phyloP scores from a whole-genome alignment of 129 eudicot species.

The Dittrichia graveolens region DNA sequence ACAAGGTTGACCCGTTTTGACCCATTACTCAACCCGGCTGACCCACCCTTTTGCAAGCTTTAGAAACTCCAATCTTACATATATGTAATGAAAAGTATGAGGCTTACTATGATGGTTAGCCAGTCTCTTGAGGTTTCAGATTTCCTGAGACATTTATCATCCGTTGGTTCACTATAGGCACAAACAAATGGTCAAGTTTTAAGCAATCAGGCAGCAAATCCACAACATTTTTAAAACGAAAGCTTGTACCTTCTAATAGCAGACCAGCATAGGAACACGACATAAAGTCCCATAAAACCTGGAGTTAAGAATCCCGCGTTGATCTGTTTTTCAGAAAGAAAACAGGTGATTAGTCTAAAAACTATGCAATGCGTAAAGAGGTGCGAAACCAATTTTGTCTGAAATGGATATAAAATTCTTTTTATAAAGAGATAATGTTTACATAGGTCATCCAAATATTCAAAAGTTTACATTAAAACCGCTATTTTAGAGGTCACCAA shows the following conservation, averaged over 20 bases:
- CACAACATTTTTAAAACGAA: background rate
- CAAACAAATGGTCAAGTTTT: conserved; percentile 13
- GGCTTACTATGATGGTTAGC: conserved; percentile 77
- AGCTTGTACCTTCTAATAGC: conserved; percentile 70
- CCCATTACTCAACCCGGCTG: background rate
- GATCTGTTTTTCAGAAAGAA: conserved; percentile 47
- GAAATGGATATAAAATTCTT: no score
- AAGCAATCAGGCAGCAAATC: conserved; percentile 10
- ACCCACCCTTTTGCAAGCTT: no score
- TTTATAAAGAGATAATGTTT: no score
- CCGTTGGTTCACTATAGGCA: conserved; percentile 74
- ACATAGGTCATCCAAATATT: no score
- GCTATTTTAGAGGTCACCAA: no score
- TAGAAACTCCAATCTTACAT: no score
- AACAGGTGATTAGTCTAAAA: background rate
- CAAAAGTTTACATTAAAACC: no score
- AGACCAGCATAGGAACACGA: conserved; percentile 91
- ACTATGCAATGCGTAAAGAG: background rate
- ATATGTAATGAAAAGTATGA: background rate
- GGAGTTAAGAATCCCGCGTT: conserved; percentile 73
- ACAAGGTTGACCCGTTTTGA: background rate
- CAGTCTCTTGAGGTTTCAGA: conserved; percentile 66
- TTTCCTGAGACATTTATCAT: conserved; percentile 60
- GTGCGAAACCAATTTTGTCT: no score
- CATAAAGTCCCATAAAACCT: conserved; percentile 81